Evolutionary conservation across 2,329 filamentous ascomycete genomes (phyloP).

Genomic region (Fusarium floridanum): DNA sequence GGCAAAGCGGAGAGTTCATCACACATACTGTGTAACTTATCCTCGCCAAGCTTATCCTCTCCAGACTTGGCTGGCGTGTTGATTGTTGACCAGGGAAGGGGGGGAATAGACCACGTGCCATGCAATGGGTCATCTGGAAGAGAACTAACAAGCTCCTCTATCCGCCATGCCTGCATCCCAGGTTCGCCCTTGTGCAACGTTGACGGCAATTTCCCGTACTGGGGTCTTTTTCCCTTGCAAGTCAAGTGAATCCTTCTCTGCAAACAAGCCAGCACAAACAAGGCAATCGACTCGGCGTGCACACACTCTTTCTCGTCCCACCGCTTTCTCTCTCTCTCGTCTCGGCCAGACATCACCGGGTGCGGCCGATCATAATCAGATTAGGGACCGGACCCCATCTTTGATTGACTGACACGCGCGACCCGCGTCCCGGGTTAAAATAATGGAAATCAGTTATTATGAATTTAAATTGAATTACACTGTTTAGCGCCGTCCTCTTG

Average conservation of each 20-base stretch:
- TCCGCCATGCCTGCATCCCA: conserved; percentile 13
- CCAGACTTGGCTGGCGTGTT: conserved; percentile 21
- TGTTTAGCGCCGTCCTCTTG: conserved; percentile 9
- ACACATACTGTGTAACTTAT: conserved; percentile 21
- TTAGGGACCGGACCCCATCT: background rate
- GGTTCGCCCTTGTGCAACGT: conserved; percentile 9
- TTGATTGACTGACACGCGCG: background rate
- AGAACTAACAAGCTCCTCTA: conserved; percentile 6
- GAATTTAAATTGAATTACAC: background rate
- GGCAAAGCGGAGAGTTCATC: background rate
- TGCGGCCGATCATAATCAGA: conserved; percentile 36
- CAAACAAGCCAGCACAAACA: background rate
- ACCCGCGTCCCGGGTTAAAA: background rate
- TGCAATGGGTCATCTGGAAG: conserved; percentile 8
- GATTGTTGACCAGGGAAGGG: conserved; percentile 9
- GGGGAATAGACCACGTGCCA: conserved; percentile 21
- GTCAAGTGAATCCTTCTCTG: background rate
- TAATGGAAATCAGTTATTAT: background rate
- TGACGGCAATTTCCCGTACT: conserved; percentile 10
- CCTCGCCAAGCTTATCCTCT: conserved; percentile 9
- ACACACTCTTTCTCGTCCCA: conserved; percentile 7
- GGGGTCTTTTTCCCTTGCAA: background rate
- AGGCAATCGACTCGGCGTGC: conserved; percentile 4
- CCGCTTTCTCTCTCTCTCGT: background rate
- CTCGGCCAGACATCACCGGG: conserved; percentile 9